phyloP scores from a whole-genome alignment of 805 yeast species.

The Tetrapisispora namnaoensis region DNA sequence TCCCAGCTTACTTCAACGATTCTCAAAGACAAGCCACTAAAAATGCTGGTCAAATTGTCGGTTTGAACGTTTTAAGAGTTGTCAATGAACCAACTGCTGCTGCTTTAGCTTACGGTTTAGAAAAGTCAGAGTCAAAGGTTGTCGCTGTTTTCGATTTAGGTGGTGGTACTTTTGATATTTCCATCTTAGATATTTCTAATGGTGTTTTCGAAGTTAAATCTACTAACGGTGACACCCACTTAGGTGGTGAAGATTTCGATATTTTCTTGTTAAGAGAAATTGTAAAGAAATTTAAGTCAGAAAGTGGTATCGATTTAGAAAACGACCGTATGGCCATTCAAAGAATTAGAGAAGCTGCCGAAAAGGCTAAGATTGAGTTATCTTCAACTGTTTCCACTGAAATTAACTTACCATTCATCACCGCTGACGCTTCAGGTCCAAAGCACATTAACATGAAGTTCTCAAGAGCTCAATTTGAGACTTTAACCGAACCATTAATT shows the following conservation, averaged over 20 bases:
- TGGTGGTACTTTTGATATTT: constrained; percentile 96
- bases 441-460: constrained; percentile 57
- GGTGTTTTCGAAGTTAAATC: constrained; percentile 91
- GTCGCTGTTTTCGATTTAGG: constrained; percentile 90
- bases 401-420: constrained; percentile 78
- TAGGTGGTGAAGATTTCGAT: constrained; percentile 97
- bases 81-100: constrained; percentile 96
- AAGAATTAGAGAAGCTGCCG: constrained; percentile 93
- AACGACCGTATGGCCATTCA: constrained; percentile 79
- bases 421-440: constrained; percentile 87
- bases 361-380: constrained; percentile 93
- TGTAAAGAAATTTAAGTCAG: constrained; percentile 82
- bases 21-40: constrained; percentile 92
- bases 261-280: constrained; percentile 81
- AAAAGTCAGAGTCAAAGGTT: constrained; percentile 70
- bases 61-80: constrained; percentile 77
- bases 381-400: constrained; percentile 95
- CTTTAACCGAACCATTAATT: constrained; percentile 92
- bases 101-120: constrained; percentile 93
- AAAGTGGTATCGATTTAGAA: constrained; percentile 75
- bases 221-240: constrained; percentile 92
- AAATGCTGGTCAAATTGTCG: constrained; percentile 79
- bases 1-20: constrained; percentile 88
- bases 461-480: constrained; percentile 71
- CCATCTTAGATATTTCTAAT: constrained; percentile 75